Evolutionary conservation across 495 filamentous ascomycete genomes (phyloP), one percentile per base, ranked within the genome.

Genomic region (Jackrogersella minutella): DNA sequence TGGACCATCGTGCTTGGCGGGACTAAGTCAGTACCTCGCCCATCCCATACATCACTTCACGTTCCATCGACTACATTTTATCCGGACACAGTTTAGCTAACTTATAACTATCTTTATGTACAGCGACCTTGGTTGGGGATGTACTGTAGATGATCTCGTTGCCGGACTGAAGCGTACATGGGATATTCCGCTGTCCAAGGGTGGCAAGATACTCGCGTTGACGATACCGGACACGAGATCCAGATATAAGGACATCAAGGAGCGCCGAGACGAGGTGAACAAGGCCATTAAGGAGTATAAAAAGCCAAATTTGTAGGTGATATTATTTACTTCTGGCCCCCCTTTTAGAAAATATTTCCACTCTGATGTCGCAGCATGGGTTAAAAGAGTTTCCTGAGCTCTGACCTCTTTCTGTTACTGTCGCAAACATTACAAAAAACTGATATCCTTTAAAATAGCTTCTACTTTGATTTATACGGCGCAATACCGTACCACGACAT

Each of bases 1-100:
- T 82, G 80, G 80, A 76, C 75, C 19, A 79, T 83, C 21, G 74
- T 87, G 5, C 77, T 88, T 16, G 86, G 85, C 7, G 86, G 85
- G 1, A 88, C 85, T 28, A 89, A 89, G 82, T 85, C 75, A 5
- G 26, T 30, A 30, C 26, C 26, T 79, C 62, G 5, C 24, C 1
- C 8, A 21, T 17, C 30, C 11, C 34, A 3, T 50, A 19, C 16
- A 8, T 41, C n/a, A 19, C 1, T 6, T 39, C 14, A 6, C 10
- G 10, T 47, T 2, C 16, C 21, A 9, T n/a, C 14, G 14, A 10
- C 17, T 11, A 30, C 8, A 7, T 21, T 4, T 11, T 14, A 33
- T 14, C 30, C 1, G 14, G 9, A 10, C 17, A 9, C 22, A 34
- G 9, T 36, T 28, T 52, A 30, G n/a, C 34, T 39, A 44, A 52